Evolutionary conservation across 2,329 filamentous ascomycete genomes (phyloP).

Genomic region (Zarea fungicola): DNA sequence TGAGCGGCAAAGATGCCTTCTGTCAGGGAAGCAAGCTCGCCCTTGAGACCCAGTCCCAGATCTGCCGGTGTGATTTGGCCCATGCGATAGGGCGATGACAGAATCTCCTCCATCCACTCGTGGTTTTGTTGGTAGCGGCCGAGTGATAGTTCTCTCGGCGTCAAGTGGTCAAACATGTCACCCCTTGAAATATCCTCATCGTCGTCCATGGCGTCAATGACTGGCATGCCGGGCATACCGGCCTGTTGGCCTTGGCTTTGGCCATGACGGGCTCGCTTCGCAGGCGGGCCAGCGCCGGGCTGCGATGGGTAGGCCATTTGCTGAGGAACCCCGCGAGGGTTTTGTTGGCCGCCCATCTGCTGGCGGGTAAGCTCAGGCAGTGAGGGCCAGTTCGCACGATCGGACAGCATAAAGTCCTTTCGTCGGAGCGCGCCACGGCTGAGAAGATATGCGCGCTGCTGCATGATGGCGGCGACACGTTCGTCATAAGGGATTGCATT

Average conservation of each 20-base stretch:
- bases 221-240: constrained; percentile 33
- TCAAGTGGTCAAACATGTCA: constrained; percentile 85
- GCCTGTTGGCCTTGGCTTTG: constrained; percentile 35
- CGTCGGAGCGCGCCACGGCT: constrained; percentile 74
- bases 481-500: constrained; percentile 60
- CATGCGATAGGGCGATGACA: constrained; percentile 83
- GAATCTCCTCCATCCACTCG: constrained; percentile 97
- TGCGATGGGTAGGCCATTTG: constrained; percentile 59
- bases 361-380: constrained; percentile 55
- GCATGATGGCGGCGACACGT: constrained; percentile 55
- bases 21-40: constrained; percentile 75
- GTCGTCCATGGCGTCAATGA: constrained; percentile 61
- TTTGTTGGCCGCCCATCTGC: constrained; percentile 44
- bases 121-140: constrained; percentile 90
- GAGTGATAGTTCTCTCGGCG: constrained; percentile 82
- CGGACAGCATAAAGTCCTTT: constrained; percentile 92
- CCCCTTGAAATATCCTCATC: constrained; percentile 84
- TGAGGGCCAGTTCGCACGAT: constrained; percentile 84
- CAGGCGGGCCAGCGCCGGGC: constrained; percentile 43
- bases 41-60: constrained; percentile 77
- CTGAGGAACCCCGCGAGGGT: constrained; percentile 48
- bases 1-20: constrained; percentile 75
- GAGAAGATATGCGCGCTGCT: constrained; percentile 60
- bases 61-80: constrained; percentile 82
- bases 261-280: constrained; percentile 49